Conservation (phyloP, 129 eudicot genomes). For the Helianthus annuus region DNA sequence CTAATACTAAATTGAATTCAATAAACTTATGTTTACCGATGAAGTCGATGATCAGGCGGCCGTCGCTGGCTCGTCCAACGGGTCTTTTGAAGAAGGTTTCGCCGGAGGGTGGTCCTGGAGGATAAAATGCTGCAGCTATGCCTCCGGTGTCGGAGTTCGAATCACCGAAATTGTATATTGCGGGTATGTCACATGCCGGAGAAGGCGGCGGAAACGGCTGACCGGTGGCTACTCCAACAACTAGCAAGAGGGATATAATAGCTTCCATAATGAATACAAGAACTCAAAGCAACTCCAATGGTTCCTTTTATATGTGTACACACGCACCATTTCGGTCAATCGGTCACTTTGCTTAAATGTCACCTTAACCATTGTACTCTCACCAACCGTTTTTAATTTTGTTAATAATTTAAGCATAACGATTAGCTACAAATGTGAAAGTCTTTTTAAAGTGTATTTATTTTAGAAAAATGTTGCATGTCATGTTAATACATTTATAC, state of each 20-base stretch:
- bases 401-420: background rate
- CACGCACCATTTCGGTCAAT: background rate
- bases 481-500: no score
- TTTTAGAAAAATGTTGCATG: no score
- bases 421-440: background rate
- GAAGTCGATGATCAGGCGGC: constrained; percentile 79
- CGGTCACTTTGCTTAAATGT: constrained; percentile 17
- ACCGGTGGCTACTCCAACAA: constrained; percentile 25
- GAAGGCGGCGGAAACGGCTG: constrained; percentile 27
- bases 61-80: constrained; percentile 59
- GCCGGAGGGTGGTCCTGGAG: constrained; percentile 50
- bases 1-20: no score
- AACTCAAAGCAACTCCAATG: constrained; percentile 31
- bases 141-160: constrained; percentile 91
- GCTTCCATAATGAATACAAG: constrained; percentile 31
- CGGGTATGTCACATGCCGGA: constrained; percentile 44
- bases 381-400: constrained; percentile 12
- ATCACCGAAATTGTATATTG: constrained; percentile 82
- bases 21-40: constrained; percentile 42
- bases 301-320: constrained; percentile 27
- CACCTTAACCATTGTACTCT: constrained; percentile 10
- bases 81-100: constrained; percentile 62
- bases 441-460: no score
- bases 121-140: constrained; percentile 65
- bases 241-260: constrained; percentile 24